Conservation (phyloP, 2,329 filamentous ascomycete genomes). For the Epichloe coenophiala region DNA sequence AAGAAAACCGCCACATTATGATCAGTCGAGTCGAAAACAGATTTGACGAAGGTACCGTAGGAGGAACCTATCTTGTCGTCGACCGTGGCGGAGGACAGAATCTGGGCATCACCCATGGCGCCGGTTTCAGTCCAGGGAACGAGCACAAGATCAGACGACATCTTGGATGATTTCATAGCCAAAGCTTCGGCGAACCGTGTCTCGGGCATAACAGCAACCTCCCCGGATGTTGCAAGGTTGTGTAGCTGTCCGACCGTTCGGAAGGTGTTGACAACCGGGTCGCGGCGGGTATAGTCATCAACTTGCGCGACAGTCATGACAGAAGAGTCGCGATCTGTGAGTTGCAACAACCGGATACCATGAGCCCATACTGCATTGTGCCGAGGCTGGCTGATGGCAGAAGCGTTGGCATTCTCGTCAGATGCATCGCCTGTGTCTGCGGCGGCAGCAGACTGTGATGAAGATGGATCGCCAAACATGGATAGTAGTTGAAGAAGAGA, state of each 20-base stretch:
- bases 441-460: conserved; percentile 5
- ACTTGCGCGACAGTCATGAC: conserved; percentile 88
- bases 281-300: conserved; percentile 56
- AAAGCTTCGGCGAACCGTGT: conserved; percentile 68
- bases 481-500: conserved; percentile 72
- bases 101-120: conserved; percentile 48
- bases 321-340: conserved; percentile 85
- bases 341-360: conserved; percentile 71
- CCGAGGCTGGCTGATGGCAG: neutral
- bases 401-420: conserved; percentile 8
- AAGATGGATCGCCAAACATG: conserved; percentile 46
- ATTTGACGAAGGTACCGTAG: conserved; percentile 63
- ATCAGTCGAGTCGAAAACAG: conserved; percentile 48
- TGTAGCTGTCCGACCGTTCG: conserved; percentile 75
- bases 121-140: conserved; percentile 86
- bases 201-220: conserved; percentile 67
- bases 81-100: conserved; percentile 15
- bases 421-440: conserved; percentile 2
- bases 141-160: conserved; percentile 60
- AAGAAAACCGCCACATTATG: conserved; percentile 73
- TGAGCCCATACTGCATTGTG: conserved; percentile 49
- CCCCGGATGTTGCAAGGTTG: conserved; percentile 69
- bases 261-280: conserved; percentile 86
- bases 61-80: conserved; percentile 26
- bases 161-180: conserved; percentile 53